Base-by-base conservation (phyloP, 345 rosid genomes). In the Pistacia integerrima region DNA sequence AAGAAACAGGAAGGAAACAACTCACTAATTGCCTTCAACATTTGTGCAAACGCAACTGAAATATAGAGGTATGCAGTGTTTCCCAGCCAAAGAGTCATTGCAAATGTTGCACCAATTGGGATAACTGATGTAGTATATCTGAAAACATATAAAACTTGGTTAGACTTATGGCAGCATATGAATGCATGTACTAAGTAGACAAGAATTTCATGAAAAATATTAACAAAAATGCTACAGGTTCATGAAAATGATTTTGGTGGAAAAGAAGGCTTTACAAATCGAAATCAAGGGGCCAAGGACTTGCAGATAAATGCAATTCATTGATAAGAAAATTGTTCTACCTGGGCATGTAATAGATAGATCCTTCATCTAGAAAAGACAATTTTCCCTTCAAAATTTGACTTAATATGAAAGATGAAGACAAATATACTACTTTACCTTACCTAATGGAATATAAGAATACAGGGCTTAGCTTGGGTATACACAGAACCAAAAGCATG, bases 51-150 rank as follows among this genome's bases (percentile, higher is more conserved):
- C 20, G 98, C 87, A 78, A 95, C 99, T 52, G 99, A 95, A 36
- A 95, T 95, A 84, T 95, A 90, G 11, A 95, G 93, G 83, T 95
- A 95, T 74, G 98, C 99, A 73, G 97, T 92, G 87, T 95, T 95
- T 75, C 99, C 99, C 38, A 95, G 87, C 99, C 99, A 95, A 69
- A 95, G 98, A 74, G 99, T 93, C 98, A 93, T 92, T 9, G 99
- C 99, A 84, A 95, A 95, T 87, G 83, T 95, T 20, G 98, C 94
- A 76, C 98, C 99, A 79, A 95, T 95, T 46, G 99, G 99, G 76
- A 93, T 72, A 77, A 95, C 98, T 56, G 99, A 95, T 58, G 92
- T 86, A 67, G 81, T 62, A 77, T 93, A 95, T 87, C 97, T 92
- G 90, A 76, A 41, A 41, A 77, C 57, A 76, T 72, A 83, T 62